Percentiles rank a stretch among this genome's conserved stretches.
phyloP scores from a whole-genome alignment of 768 basidiomycete species.

The Mycena crocata region DNA sequence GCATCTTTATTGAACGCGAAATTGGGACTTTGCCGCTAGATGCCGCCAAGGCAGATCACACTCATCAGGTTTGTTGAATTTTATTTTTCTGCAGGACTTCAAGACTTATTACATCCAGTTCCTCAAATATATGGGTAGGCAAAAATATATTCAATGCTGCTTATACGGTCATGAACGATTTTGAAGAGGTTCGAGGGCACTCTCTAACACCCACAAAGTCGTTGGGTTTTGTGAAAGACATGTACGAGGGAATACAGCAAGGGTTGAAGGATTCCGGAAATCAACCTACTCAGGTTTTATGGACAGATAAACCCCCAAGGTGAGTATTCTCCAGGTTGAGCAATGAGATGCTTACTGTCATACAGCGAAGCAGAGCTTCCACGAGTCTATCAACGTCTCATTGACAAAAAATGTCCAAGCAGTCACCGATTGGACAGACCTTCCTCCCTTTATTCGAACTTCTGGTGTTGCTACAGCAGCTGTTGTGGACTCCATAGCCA shows the following conservation, averaged over 20 bases:
- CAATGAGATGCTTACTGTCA: not conserved
- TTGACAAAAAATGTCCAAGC: not conserved
- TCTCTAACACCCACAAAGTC: not conserved
- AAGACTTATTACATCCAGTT: not conserved
- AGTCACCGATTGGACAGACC: not conserved
- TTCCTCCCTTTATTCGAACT: not conserved
- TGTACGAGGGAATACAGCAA: not conserved
- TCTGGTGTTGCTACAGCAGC: not conserved
- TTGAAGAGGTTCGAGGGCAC: not conserved
- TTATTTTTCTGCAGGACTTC: not conserved
- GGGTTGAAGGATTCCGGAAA: not conserved
- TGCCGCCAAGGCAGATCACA: not conserved
- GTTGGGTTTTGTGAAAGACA: not conserved
- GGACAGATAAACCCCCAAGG: not conserved
- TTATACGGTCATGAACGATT: not conserved
- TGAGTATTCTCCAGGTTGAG: not conserved
- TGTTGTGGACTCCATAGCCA: not conserved
- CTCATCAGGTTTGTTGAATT: not conserved
- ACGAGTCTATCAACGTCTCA: not conserved
- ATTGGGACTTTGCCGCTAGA: not conserved
- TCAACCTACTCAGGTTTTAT: constrained; percentile 2
- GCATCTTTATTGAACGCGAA: not conserved
- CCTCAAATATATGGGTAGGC: not conserved
- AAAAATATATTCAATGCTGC: constrained; percentile 1
- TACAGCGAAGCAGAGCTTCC: not conserved